Percentiles rank a stretch among this genome's conserved stretches.
These are phyloP conservation scores for Kurtzmaniella natalensis DNA, from an alignment of 1,139 yeast genomes.

Conservation along the genomic window DNA sequence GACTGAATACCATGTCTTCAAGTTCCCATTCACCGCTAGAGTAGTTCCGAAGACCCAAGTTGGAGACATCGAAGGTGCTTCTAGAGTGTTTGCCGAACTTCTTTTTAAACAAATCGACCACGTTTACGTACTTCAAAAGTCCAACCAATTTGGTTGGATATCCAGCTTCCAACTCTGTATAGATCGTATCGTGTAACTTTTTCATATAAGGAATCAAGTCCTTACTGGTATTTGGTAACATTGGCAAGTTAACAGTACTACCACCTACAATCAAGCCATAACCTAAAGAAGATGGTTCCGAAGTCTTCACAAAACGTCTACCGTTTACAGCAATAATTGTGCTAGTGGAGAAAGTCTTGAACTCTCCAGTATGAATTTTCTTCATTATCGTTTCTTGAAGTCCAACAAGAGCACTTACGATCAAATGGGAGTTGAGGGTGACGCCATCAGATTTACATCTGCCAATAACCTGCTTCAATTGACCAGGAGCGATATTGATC, in stretches of 20 bases:
- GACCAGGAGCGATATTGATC: constrained; percentile 12
- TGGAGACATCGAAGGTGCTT: constrained; percentile 23
- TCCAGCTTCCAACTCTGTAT: constrained; percentile 10
- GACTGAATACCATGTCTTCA: constrained; percentile 23
- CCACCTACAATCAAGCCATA: constrained; percentile 19
- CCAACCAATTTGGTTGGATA: constrained; percentile 17
- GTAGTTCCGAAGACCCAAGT: constrained; percentile 18
- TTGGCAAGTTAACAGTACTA: constrained; percentile 3
- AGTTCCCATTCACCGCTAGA: constrained; percentile 14
- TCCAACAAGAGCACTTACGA: constrained; percentile 15
- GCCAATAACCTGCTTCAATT: constrained; percentile 10
- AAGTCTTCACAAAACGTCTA: constrained; percentile 20
- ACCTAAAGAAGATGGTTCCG: constrained; percentile 6
- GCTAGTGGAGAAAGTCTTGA: constrained; percentile 11
- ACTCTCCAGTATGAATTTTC: constrained; percentile 7
- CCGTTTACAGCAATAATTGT: constrained; percentile 20
- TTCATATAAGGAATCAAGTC: constrained; percentile 6
- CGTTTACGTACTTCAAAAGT: constrained; percentile 14
- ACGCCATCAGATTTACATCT: constrained; percentile 14
- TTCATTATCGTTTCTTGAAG: constrained; percentile 20
- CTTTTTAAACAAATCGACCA: constrained; percentile 10
- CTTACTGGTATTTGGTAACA: background rate
- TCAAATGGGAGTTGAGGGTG: constrained; percentile 25
- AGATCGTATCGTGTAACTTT: constrained; percentile 6
- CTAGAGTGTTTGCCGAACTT: constrained; percentile 11